A percentile compares a stretch with the other conserved stretches of the same genome.
Conservation (phyloP, 495 filamentous ascomycete genomes). For the Tuber borchii region DNA sequence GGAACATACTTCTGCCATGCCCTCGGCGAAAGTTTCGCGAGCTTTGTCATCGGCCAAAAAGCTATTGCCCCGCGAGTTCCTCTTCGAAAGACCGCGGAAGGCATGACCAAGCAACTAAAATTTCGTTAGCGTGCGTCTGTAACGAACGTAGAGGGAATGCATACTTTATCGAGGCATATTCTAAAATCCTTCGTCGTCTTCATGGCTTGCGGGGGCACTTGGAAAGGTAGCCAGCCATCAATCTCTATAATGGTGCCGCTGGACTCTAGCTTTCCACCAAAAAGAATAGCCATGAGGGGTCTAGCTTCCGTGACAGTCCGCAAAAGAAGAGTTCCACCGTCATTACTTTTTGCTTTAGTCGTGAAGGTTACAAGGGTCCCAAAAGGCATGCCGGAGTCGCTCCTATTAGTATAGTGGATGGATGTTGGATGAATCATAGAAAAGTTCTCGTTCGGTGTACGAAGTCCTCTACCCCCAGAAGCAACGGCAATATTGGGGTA, state of each 20-base stretch:
- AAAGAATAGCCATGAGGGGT: constrained; percentile 48
- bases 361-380: constrained; percentile 45
- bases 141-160: neutral
- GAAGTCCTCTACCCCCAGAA: constrained; percentile 40
- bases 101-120: constrained; percentile 40
- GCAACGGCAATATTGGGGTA: constrained; percentile 49
- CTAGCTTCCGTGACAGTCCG: constrained; percentile 48
- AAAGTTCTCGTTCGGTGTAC: constrained; percentile 45
- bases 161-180: constrained; percentile 42
- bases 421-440: constrained; percentile 48
- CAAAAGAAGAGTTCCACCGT: constrained; percentile 46
- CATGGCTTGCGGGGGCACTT: constrained; percentile 41
- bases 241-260: constrained; percentile 44
- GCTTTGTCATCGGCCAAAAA: constrained; percentile 46
- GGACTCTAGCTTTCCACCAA: constrained; percentile 48
- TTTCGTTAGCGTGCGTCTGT: constrained; percentile 17
- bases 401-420: constrained; percentile 40
- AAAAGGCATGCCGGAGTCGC: constrained; percentile 22
- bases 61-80: constrained; percentile 12
- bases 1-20: constrained; percentile 44
- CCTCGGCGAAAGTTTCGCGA: constrained; percentile 44
- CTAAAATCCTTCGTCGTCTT: constrained; percentile 47
- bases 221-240: constrained; percentile 51
- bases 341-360: constrained; percentile 44
- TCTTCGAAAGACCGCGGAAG: constrained; percentile 39